Evolutionary conservation across 805 yeast genomes (phyloP).

Genomic region (Cyberlindnera euphorbiae): DNA sequence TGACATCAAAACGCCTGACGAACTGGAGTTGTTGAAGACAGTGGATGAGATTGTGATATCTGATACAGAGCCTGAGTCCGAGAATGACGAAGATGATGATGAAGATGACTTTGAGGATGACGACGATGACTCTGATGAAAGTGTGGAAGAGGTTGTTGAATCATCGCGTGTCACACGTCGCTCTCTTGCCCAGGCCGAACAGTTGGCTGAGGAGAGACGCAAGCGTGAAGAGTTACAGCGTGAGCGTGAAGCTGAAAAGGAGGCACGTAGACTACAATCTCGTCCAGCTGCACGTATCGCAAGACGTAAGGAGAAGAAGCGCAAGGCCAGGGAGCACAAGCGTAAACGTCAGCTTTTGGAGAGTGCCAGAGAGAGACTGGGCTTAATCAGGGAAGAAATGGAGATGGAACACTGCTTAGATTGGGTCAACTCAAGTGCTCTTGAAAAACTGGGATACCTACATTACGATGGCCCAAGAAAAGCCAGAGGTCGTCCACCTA

Average conservation of each 20-base stretch:
- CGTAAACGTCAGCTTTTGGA: slow-evolving; percentile 26
- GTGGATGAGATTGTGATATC: slow-evolving; percentile 34
- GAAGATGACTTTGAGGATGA: slow-evolving; percentile 14
- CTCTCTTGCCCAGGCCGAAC: slow-evolving; percentile 22
- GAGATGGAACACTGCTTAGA: slow-evolving; percentile 44
- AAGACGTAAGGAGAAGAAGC: slow-evolving; percentile 30
- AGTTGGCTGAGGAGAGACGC: slow-evolving; percentile 17
- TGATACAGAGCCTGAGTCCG: slow-evolving; percentile 29
- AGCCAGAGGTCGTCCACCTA: slow-evolving; percentile 10
- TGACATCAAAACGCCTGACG: slow-evolving; percentile 39
- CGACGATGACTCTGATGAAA: slow-evolving; percentile 10
- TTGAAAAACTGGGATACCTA: slow-evolving; percentile 44
- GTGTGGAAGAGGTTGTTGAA: slow-evolving; percentile 16
- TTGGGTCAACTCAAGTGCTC: slow-evolving; percentile 60
- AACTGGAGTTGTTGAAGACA: slow-evolving; percentile 35
- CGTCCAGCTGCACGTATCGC: slow-evolving; percentile 34
- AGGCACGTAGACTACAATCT: slow-evolving; percentile 21
- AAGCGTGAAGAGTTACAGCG: slow-evolving; percentile 9
- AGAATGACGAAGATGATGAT: slow-evolving; percentile 16
- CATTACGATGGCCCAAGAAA: slow-evolving; percentile 48
- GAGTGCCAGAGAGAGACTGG: slow-evolving; percentile 27
- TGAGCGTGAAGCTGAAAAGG: slow-evolving; percentile 17
- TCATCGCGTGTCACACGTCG: slow-evolving; percentile 23
- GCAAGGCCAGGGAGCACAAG: slow-evolving; percentile 30
- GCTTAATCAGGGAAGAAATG: slow-evolving; percentile 33